These are phyloP conservation scores for Coemansia furcata DNA, from an alignment of 192 early-diverging fungal species.

Conservation along the genomic window DNA sequence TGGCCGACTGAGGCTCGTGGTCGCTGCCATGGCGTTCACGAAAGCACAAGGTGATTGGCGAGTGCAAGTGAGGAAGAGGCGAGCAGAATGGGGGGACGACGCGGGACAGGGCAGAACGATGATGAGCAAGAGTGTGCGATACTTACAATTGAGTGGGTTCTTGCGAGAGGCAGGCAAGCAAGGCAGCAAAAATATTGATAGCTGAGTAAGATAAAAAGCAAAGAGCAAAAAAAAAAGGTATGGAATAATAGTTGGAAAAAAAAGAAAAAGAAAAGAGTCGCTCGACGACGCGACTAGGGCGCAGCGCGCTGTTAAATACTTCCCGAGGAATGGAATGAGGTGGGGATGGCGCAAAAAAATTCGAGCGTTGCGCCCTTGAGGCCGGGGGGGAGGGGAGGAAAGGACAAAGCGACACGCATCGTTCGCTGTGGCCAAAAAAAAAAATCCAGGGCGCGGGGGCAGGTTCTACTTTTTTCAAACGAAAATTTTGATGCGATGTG, in stretches of 20 bases:
- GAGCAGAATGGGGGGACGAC: not conserved
- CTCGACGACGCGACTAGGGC: conserved; percentile 17
- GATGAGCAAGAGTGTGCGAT: not conserved
- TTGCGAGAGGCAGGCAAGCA: conserved; percentile 9
- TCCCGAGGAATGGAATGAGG: conserved; percentile 10
- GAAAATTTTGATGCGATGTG: not conserved
- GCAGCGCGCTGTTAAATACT: conserved; percentile 40
- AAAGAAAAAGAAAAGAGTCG: conserved; percentile 12
- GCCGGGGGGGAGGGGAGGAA: not conserved
- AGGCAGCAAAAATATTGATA: conserved; percentile 18
- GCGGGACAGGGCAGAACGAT: not conserved
- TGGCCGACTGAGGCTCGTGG: not conserved
- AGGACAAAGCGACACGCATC: not conserved
- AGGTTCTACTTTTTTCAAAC: not conserved
- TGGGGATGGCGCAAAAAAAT: conserved; percentile 19
- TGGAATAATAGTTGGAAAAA: conserved; percentile 8
- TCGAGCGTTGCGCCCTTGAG: not conserved
- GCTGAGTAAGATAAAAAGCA: conserved; percentile 12
- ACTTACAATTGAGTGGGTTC: conserved; percentile 21
- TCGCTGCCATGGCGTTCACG: not conserved
- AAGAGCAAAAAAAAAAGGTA: conserved; percentile 22
- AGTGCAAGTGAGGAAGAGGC: not conserved
- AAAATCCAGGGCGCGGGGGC: conserved; percentile 1
- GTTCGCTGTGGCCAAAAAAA: not conserved
- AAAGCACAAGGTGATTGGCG: not conserved